Conservation (phyloP, 179 eudicot species). For the Spinacia oleracea region DNA sequence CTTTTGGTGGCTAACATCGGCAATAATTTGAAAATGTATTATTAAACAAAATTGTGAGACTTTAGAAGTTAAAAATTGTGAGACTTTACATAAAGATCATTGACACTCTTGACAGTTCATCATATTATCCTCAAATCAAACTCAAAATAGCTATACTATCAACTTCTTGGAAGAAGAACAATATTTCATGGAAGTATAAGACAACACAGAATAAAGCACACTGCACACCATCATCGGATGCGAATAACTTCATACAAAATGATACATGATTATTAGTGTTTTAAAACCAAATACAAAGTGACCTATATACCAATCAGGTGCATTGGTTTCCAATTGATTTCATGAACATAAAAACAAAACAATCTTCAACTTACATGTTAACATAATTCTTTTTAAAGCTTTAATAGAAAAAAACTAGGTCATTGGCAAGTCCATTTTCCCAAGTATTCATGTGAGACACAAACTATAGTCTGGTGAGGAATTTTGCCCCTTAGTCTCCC, state of each 20-base stretch:
- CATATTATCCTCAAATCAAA: conserved; percentile 1
- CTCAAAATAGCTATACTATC: not conserved
- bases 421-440: not conserved
- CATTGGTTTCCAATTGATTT: not conserved
- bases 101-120: not conserved
- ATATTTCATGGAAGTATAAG: too few species aligned
- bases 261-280: not conserved
- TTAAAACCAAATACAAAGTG: not conserved
- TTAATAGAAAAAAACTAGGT: not conserved
- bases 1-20: not conserved
- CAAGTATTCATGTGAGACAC: not conserved
- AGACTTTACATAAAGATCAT: not conserved
- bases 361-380: not conserved
- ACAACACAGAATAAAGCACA: not conserved
- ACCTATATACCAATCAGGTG: not conserved
- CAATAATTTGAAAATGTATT: not conserved
- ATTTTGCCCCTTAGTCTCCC: not conserved
- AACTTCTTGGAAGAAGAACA: not conserved
- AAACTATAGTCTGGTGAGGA: not conserved
- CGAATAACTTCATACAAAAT: not conserved
- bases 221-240: not conserved
- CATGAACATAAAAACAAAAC: not conserved
- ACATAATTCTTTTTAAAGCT: not conserved
- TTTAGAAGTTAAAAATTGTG: not conserved
- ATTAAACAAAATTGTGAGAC: not conserved